Evolutionary conservation across 2,329 filamentous ascomycete genomes (phyloP), one percentile per base, ranked within the genome.

Genomic region (Cladosporium sp.): DNA sequence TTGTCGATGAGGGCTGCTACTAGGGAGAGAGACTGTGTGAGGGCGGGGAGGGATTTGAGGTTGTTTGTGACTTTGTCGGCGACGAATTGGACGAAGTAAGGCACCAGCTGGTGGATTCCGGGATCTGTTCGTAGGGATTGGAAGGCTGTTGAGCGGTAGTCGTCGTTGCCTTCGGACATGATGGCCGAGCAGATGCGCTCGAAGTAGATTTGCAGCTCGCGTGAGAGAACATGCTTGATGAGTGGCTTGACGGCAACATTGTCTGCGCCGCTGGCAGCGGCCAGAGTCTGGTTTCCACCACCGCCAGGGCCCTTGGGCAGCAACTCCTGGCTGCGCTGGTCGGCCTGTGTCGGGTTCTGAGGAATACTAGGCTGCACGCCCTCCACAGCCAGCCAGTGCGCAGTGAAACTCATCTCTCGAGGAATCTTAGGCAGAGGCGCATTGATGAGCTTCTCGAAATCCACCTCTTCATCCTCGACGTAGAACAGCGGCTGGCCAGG

Each of bases 391-490:
- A 98, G 88, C 94, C 95, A 99, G 80, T 99, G 95, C 68, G 92
- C 95, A 49, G 94, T 98, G 76, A 97, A 94, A 68, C 89, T 92
- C 73, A 95, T 90, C 78, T 99, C 95, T 59, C 94, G 86, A 38
- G 95, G 95, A 34, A 99, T 93, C 79, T 96, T 97, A 30, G 95
- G 95, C 71, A 99, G 80, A 4, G 95, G 92, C 70, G 93, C 93
- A 80, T 99, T 99, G 77, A 99, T 97, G 71, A 99, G 83, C 83
- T 98, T 98, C 82, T 99, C 95, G 76, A 99, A 98, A 79, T 99
- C 95, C 64, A 98, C 90, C 82, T 99, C 95, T 76, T 99, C 95
- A 77, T 99, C 95, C 76, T 99, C 95, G 44, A 99, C 91, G 77
- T 99, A 99, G 80, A 94, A 99, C 26, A 99, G 82, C 63, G 94